Evolutionary conservation across 73 alveolate species (phyloP).

Genomic region (Symbiodinium natans): DNA sequence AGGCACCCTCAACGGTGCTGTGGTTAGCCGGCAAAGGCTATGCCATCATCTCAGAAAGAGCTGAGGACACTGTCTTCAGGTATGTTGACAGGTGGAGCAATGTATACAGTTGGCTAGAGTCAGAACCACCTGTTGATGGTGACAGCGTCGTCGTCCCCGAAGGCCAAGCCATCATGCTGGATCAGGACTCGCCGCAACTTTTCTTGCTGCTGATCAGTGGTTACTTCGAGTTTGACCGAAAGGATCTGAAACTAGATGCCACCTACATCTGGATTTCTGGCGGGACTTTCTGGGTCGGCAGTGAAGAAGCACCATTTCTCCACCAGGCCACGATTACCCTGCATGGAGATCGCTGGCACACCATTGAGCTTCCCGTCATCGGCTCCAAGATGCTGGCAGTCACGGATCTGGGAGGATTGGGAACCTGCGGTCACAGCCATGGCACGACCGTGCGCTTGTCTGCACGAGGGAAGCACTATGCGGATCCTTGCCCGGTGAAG

Average conservation of each 20-base stretch:
- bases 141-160: slow-evolving; percentile 67
- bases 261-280: slow-evolving; percentile 88
- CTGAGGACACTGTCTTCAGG: slow-evolving; percentile 66
- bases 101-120: slow-evolving; percentile 76
- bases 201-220: slow-evolving; percentile 76
- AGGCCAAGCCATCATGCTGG: slow-evolving; percentile 89
- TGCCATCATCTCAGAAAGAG: slow-evolving; percentile 67
- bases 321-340: slow-evolving; percentile 87
- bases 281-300: slow-evolving; percentile 57
- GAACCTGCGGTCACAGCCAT: not conserved
- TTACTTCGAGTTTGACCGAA: slow-evolving; percentile 68
- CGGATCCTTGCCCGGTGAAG: slow-evolving; percentile 89
- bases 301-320: slow-evolving; percentile 71
- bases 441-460: not conserved
- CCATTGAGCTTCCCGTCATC: slow-evolving; percentile 88
- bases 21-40: slow-evolving; percentile 45
- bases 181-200: slow-evolving; percentile 60
- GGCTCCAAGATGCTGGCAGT: slow-evolving; percentile 83
- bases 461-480: slow-evolving; percentile 38
- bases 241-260: slow-evolving; percentile 48
- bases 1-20: slow-evolving; percentile 35
- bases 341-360: slow-evolving; percentile 92
- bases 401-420: slow-evolving; percentile 64
- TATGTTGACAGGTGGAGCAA: slow-evolving; percentile 89
- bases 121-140: slow-evolving; percentile 85